These are phyloP conservation scores for Hanseniaspora nectarophila DNA, from an alignment of 805 yeast genomes.

Conservation along the genomic window DNA sequence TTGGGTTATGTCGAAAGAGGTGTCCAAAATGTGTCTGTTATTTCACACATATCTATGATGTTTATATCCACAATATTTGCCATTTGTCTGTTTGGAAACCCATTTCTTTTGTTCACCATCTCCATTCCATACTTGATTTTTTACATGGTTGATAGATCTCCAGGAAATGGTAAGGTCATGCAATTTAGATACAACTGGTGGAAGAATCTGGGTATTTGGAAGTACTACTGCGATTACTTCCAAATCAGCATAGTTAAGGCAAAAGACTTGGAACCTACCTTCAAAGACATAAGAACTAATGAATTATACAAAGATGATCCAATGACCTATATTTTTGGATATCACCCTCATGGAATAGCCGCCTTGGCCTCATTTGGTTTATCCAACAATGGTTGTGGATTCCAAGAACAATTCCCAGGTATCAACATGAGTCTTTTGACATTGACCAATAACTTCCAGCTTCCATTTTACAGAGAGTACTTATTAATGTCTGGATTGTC, in stretches of 20 bases:
- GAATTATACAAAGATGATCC: slow-evolving; percentile 45
- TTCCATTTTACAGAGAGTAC: slow-evolving; percentile 83
- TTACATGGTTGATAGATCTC: slow-evolving; percentile 49
- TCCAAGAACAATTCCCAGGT: slow-evolving; percentile 65
- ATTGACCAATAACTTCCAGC: slow-evolving; percentile 62
- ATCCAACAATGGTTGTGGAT: slow-evolving; percentile 69
- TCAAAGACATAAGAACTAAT: slow-evolving; percentile 28
- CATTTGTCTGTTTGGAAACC: slow-evolving; percentile 46
- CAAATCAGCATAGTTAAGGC: slow-evolving; percentile 66
- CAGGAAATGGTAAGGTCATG: slow-evolving; percentile 59
- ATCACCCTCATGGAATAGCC: slow-evolving; percentile 94
- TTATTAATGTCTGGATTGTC: slow-evolving; percentile 69
- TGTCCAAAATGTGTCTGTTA: slow-evolving; percentile 53
- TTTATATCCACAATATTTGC: slow-evolving; percentile 46
- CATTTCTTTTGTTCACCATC: slow-evolving; percentile 43
- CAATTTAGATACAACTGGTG: slow-evolving; percentile 46
- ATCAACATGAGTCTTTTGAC: slow-evolving; percentile 71
- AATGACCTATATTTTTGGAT: slow-evolving; percentile 61
- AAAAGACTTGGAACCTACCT: slow-evolving; percentile 61
- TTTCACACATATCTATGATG: slow-evolving; percentile 64
- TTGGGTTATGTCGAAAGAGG: slow-evolving; percentile 38
- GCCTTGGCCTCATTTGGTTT: slow-evolving; percentile 78
- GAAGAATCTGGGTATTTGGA: slow-evolving; percentile 51
- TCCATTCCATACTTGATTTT: slow-evolving; percentile 54
- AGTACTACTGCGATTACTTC: slow-evolving; percentile 62